Conservation (phyloP, 2,329 filamentous ascomycete species). For the Hansfordia pulvinata region DNA sequence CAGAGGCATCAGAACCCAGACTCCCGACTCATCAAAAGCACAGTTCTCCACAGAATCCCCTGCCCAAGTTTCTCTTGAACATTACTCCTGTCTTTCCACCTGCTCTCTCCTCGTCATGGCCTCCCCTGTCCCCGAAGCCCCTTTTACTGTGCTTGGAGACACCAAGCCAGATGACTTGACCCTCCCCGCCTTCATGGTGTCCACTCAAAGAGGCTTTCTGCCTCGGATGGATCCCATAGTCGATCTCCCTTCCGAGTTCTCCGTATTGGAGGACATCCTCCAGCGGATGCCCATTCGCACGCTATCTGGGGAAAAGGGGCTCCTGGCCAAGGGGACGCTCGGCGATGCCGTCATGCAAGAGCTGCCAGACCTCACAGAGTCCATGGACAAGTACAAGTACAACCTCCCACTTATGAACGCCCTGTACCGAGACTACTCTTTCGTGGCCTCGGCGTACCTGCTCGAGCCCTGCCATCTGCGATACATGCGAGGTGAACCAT, state of each 20-base stretch:
- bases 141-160: conserved; percentile 51
- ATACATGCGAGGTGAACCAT: conserved; percentile 55
- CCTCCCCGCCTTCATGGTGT: conserved; percentile 67
- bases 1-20: conserved; percentile 1
- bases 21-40: conserved; percentile 2
- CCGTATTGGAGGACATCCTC: conserved; percentile 30
- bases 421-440: conserved; percentile 83
- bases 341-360: conserved; percentile 61
- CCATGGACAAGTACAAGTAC: conserved; percentile 57
- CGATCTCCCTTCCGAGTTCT: conserved; percentile 25
- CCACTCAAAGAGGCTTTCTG: conserved; percentile 60
- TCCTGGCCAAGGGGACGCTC: conserved; percentile 61
- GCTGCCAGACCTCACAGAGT: conserved; percentile 62
- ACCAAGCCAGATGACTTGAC: conserved; percentile 46
- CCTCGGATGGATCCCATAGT: conserved; percentile 51
- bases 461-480: conserved; percentile 82
- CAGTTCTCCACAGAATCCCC: conserved; percentile 2
- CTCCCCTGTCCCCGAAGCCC: conserved; percentile 5
- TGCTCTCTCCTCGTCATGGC: conserved; percentile 26
- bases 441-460: conserved; percentile 78
- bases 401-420: conserved; percentile 75
- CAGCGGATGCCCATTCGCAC: conserved; percentile 70
- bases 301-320: conserved; percentile 56
- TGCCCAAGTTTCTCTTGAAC: conserved; percentile 2
- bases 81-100: conserved; percentile 9